phyloP scores from a whole-genome alignment of 139 green algal genomes.

The Raphidocelis subcapitata region DNA sequence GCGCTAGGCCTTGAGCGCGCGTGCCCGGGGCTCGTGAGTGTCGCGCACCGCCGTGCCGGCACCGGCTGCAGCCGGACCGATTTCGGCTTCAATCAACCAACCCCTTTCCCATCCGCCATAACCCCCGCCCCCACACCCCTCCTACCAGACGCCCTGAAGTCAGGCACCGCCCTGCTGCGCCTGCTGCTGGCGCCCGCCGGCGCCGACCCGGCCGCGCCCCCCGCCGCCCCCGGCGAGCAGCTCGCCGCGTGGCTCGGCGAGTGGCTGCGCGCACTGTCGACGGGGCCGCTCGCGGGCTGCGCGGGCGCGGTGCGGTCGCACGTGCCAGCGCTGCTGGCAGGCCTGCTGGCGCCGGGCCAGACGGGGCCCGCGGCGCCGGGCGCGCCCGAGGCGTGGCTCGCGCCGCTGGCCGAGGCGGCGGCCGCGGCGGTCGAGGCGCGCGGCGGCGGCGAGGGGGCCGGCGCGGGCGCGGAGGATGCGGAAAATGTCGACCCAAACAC shows the following conservation, averaged over 20 bases:
- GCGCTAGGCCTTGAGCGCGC: no score
- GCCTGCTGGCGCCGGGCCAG: constrained; percentile 4
- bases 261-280: constrained; percentile 8
- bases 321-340: background rate
- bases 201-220: background rate
- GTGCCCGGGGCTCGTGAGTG: no score
- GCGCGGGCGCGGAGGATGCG: background rate
- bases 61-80: background rate
- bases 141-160: background rate
- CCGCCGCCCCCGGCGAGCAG: background rate
- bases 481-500: constrained; percentile 18
- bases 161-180: constrained; percentile 10
- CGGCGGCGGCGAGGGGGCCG: background rate
- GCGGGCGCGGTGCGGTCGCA: background rate
- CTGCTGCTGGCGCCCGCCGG: constrained; percentile 3
- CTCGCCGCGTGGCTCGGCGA: constrained; percentile 6
- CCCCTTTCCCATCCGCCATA: no score
- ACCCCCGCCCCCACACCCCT: no score
- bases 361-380: background rate
- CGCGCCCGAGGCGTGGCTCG: constrained; percentile 12
- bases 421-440: background rate
- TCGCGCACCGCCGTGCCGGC: background rate
- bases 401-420: constrained; percentile 9
- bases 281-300: background rate
- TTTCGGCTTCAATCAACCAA: no score